Percentiles rank a stretch among this genome's conserved stretches.
These are phyloP conservation scores for Geotrichum klebahnii DNA, from an alignment of 1,139 yeast species.

Conservation along the genomic window DNA sequence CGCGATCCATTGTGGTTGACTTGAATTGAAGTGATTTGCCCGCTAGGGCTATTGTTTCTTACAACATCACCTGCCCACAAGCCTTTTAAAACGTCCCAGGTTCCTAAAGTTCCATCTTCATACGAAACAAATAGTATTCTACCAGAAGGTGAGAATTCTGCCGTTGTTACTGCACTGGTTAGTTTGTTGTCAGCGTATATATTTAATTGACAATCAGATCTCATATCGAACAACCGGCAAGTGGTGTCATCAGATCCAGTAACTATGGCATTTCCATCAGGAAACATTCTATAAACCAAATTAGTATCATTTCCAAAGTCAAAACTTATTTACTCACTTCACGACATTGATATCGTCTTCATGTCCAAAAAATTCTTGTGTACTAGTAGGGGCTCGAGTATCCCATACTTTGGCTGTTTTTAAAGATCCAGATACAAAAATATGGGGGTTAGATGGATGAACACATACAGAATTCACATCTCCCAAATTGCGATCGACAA, in stretches of 20 bases:
- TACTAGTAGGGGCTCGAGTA: conserved; percentile 50
- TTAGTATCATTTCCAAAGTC: background rate
- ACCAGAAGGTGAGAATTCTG: conserved; percentile 75
- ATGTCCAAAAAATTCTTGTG: conserved; percentile 56
- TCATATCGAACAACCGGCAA: conserved; percentile 66
- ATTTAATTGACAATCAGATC: conserved; percentile 70
- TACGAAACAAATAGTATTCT: conserved; percentile 71
- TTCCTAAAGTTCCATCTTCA: conserved; percentile 67
- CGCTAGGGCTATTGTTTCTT: conserved; percentile 32
- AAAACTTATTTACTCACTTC: conserved; percentile 34
- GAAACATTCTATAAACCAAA: conserved; percentile 44
- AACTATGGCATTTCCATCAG: conserved; percentile 54
- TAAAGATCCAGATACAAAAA: conserved; percentile 72
- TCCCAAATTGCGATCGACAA: conserved; percentile 65
- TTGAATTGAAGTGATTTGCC: conserved; percentile 59
- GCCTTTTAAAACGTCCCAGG: conserved; percentile 74
- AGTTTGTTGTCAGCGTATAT: conserved; percentile 44
- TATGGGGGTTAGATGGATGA: conserved; percentile 32
- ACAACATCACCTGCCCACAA: conserved; percentile 53
- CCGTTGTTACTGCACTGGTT: conserved; percentile 48
- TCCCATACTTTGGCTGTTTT: conserved; percentile 75
- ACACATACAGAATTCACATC: conserved; percentile 62
- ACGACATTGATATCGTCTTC: conserved; percentile 64
- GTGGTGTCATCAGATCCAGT: conserved; percentile 81
- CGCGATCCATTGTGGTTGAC: conserved; percentile 68